Percentiles rank a stretch among this genome's conserved stretches.
These are phyloP conservation scores for Elsinoe necatrix DNA, from an alignment of 2,329 filamentous ascomycete genomes.

Conservation along the genomic window DNA sequence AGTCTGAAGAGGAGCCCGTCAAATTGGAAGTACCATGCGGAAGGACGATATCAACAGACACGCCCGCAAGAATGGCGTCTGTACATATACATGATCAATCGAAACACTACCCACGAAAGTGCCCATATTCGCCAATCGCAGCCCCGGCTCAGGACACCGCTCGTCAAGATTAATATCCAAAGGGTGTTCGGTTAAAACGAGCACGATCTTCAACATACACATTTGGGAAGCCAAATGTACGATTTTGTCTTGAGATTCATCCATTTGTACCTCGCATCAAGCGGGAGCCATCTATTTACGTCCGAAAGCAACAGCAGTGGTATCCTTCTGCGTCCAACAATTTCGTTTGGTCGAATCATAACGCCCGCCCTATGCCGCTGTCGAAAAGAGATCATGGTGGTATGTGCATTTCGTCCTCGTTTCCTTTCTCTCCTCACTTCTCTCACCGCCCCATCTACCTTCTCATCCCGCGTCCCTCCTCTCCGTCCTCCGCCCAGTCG, in stretches of 20 bases:
- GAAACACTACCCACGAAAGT: neutral
- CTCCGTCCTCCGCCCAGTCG: neutral
- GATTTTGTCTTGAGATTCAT: neutral
- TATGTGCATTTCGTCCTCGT: constrained; percentile 9
- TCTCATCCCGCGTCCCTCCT: neutral
- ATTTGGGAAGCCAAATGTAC: too few species aligned
- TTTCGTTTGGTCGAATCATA: constrained; percentile 3
- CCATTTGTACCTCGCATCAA: constrained; percentile 13
- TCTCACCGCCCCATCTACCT: neutral
- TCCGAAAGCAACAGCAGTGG: neutral
- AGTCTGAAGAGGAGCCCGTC: too few species aligned
- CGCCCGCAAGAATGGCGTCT: neutral
- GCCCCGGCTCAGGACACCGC: too few species aligned
- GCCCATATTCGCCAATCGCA: too few species aligned
- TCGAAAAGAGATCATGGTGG: neutral
- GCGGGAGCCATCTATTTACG: constrained; percentile 10
- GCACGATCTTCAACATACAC: too few species aligned
- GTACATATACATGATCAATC: constrained; percentile 6
- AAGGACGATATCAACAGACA: neutral
- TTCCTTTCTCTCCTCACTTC: neutral
- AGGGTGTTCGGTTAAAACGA: too few species aligned
- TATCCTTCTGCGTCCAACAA: neutral
- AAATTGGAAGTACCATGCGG: neutral
- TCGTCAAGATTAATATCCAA: too few species aligned
- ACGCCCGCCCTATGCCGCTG: constrained; percentile 12